These are phyloP conservation scores for Hymenoscyphus occultus DNA, from an alignment of 2,329 filamentous ascomycete genomes.

Conservation along the genomic window DNA sequence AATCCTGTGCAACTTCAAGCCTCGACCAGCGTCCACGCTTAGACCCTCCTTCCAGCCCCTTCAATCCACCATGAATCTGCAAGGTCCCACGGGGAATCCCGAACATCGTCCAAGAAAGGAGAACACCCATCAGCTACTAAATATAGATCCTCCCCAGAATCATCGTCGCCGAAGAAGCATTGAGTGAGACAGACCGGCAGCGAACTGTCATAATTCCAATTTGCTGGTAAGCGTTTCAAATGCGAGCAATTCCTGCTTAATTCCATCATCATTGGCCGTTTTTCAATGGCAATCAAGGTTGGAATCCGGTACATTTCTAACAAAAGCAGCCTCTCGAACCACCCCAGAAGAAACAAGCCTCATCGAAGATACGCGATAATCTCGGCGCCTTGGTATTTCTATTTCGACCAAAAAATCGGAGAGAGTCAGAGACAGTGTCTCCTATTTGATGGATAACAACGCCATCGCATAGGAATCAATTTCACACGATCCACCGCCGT, in stretches of 20 bases:
- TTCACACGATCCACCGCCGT: too few relatives aligned
- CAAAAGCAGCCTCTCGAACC: not conserved
- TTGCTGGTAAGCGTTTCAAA: too few relatives aligned
- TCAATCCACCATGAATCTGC: not conserved
- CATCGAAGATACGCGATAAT: conserved; percentile 4
- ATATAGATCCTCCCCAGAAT: too few relatives aligned
- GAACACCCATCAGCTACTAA: not conserved
- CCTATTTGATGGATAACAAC: too few relatives aligned
- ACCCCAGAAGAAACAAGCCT: conserved; percentile 4
- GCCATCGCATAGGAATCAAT: too few relatives aligned
- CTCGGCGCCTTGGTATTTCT: conserved; percentile 2
- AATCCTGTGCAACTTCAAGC: not conserved
- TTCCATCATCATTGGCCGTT: too few relatives aligned
- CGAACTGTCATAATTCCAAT: too few relatives aligned
- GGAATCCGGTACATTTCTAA: not conserved
- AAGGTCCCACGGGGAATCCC: too few relatives aligned
- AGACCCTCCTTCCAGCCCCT: not conserved
- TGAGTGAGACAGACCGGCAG: too few relatives aligned
- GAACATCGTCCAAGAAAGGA: not conserved
- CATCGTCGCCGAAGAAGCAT: too few relatives aligned
- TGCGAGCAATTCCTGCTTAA: too few relatives aligned
- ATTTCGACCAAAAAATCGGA: not conserved
- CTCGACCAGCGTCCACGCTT: not conserved
- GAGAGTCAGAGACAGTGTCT: too few relatives aligned
- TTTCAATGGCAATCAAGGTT: not conserved